Evolutionary conservation across 495 filamentous ascomycete genomes (phyloP), one percentile per base, ranked within the genome.

Genomic region (Bombardia bombarda): DNA sequence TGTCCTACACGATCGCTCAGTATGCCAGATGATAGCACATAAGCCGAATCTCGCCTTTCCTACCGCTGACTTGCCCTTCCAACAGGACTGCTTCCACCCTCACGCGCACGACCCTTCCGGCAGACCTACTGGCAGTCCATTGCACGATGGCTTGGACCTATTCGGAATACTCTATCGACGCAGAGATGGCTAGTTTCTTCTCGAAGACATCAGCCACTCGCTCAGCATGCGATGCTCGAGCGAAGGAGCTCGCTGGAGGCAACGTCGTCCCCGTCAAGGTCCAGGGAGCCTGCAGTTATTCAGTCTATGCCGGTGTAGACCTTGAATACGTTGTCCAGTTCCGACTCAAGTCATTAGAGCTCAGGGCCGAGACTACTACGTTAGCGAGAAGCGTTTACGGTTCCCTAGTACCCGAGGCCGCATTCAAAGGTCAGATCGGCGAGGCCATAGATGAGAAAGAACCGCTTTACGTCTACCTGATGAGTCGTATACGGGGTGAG

Each of bases 251-350:
- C 40, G 40, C 50, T 35, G 61, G 64, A 13, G 16, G 32, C 32
- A 63, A 56, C 13, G 50, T 66, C 22, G 50, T 56, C 43, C 60
- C 66, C 14, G 57, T 69, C 17, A 44, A 41, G 13, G 49, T 69
- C 17, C 66, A 72, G 46, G 66, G 68, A 13, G 48, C 46, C 14
- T 68, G 66, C 52, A 65, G 62, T 46, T 72, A 72, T 50, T 57
- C 65, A 3, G 61, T 69, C 34, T 69, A 67, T 34, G 62, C 63
- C 18, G 65, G 68, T 28, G 55, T 48, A 17, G 49, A 60, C 17
- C 40, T 42, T 34, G 65, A 66, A 49, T 66, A 53, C 35, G 62
- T 69, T 18, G 59, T 59, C 33, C 66, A 68, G 50, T 69, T 68
- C 52, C 66, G 62, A 32, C 60, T 68, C 13, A 47, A 52, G 43